Evolutionary conservation across 305 asterid species (phyloP).

Genomic region (Solanum hybrid): DNA sequence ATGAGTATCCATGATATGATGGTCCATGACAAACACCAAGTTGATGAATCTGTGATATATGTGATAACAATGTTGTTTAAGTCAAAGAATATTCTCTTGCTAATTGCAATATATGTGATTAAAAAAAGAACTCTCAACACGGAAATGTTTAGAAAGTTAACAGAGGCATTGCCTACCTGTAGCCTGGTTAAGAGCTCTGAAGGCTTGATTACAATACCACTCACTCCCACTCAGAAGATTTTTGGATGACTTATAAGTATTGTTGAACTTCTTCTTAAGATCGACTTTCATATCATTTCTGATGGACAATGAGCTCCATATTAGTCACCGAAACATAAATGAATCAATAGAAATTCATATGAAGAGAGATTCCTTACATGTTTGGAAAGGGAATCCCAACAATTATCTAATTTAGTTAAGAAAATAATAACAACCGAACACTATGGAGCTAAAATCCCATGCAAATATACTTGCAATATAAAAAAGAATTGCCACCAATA

Average conservation of each 20-base stretch:
- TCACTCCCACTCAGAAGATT: conserved; percentile 79
- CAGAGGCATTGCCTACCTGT: conserved; percentile 38
- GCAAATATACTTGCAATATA: neutral
- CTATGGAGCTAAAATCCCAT: neutral
- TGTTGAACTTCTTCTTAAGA: conserved; percentile 87
- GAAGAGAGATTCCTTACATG: conserved; percentile 45
- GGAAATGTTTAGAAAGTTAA: neutral
- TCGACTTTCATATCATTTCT: conserved; percentile 74
- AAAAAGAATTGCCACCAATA: neutral
- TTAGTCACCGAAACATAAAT: conserved; percentile 9
- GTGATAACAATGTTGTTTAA: neutral
- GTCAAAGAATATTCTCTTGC: neutral
- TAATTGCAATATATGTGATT: neutral
- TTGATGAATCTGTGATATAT: neutral
- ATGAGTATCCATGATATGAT: neutral
- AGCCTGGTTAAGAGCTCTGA: conserved; percentile 98
- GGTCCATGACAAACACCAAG: neutral
- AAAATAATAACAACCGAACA: conserved; percentile 14
- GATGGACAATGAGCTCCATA: conserved; percentile 21
- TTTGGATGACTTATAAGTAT: conserved; percentile 53
- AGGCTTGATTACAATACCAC: conserved; percentile 98
- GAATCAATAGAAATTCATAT: conserved; percentile 1
- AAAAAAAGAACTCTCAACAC: neutral
- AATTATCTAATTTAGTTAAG: conserved; percentile 67
- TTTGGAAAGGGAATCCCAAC: conserved; percentile 98